A percentile compares a stretch with the other conserved stretches of the same genome.
Conservation (phyloP, 495 filamentous ascomycete species). For the Aspergillus kassunensis region DNA sequence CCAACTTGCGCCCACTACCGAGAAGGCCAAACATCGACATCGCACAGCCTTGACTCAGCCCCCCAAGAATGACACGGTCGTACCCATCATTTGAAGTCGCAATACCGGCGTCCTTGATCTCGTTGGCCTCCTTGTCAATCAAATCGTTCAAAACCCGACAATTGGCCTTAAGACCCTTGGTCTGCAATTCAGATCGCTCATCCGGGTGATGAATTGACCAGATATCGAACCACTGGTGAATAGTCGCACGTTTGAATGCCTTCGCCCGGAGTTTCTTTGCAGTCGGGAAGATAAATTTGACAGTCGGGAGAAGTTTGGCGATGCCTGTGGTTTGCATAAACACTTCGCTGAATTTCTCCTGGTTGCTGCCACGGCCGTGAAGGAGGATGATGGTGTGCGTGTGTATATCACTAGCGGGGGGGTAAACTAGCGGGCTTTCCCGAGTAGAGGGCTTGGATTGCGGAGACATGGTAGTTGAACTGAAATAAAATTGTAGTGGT, state of each 20-base stretch:
- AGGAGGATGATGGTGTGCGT: constrained; percentile 57
- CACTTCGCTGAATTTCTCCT: constrained; percentile 36
- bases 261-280: constrained; percentile 42
- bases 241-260: constrained; percentile 30
- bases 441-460: too few relatives aligned
- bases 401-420: not conserved
- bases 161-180: constrained; percentile 36
- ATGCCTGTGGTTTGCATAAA: constrained; percentile 32
- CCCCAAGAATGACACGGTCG: constrained; percentile 46
- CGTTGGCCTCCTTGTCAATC: constrained; percentile 32
- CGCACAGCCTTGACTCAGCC: constrained; percentile 56
- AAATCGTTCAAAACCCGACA: constrained; percentile 30
- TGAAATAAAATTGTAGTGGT: too few relatives aligned
- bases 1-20: constrained; percentile 11
- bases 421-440: not conserved
- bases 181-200: constrained; percentile 30
- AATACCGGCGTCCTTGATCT: too few relatives aligned
- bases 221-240: constrained; percentile 53
- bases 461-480: too few relatives aligned
- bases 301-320: constrained; percentile 28
- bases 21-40: constrained; percentile 40
- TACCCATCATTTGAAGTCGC: constrained; percentile 21
- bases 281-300: constrained; percentile 50
- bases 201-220: constrained; percentile 19
- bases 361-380: constrained; percentile 52